Conservation (phyloP, 495 filamentous ascomycete species). For the Aspergillus incahuasiensis region DNA sequence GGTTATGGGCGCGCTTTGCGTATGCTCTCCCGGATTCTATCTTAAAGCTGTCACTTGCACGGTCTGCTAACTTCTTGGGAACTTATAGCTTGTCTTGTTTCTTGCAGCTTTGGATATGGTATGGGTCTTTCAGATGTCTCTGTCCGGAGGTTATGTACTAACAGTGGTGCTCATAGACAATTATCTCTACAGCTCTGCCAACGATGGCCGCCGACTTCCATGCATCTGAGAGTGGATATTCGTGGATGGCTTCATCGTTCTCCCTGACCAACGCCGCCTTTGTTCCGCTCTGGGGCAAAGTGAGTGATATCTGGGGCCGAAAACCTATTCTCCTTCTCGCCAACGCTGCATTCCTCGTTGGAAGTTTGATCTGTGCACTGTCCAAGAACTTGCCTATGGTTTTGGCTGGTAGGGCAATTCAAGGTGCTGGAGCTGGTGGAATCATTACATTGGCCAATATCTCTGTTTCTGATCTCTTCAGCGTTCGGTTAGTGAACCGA, state of each 20-base stretch:
- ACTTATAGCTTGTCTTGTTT: conserved; percentile 44
- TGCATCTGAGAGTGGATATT: conserved; percentile 60
- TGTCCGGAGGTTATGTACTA: background rate
- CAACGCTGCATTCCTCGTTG: conserved; percentile 69
- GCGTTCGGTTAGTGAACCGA: conserved; percentile 45
- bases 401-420: conserved; percentile 68
- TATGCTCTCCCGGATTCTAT: conserved; percentile 22
- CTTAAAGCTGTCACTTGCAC: background rate
- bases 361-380: conserved; percentile 66
- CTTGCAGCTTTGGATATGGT: conserved; percentile 53
- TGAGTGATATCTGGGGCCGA: conserved; percentile 81
- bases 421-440: conserved; percentile 82
- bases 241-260: conserved; percentile 72
- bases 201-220: conserved; percentile 61
- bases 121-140: conserved; percentile 9
- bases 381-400: conserved; percentile 67
- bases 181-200: conserved; percentile 52
- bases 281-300: conserved; percentile 75
- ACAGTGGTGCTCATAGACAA: conserved; percentile 33
- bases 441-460: conserved; percentile 78
- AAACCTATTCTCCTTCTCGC: conserved; percentile 74
- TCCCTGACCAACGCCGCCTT: conserved; percentile 64
- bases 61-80: conserved; percentile 11
- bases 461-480: conserved; percentile 75
- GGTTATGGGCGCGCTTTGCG: conserved; percentile 49